These are phyloP conservation scores for Cladobotryum mycophilum DNA, from an alignment of 2,329 filamentous ascomycete species.

Conservation along the genomic window DNA sequence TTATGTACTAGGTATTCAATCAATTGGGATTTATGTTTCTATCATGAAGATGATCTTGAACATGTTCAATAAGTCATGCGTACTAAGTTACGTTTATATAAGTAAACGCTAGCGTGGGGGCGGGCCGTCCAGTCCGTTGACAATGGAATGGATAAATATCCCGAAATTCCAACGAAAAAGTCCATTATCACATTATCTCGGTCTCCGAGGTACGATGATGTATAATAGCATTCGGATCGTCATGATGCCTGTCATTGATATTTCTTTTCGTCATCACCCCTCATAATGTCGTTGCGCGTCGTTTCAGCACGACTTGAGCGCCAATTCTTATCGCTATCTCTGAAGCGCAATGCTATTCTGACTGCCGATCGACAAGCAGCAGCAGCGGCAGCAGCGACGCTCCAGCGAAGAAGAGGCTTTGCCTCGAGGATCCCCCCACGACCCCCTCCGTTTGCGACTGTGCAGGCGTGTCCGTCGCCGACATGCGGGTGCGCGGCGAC, in stretches of 20 bases:
- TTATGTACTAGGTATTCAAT: background rate
- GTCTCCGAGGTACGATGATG: slow-evolving; percentile 7
- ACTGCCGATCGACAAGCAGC: background rate
- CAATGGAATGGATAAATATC: no score
- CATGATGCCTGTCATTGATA: slow-evolving; percentile 6
- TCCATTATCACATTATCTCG: slow-evolving; percentile 4
- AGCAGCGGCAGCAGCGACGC: background rate
- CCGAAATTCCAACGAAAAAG: background rate
- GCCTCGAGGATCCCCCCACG: background rate
- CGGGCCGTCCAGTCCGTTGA: background rate
- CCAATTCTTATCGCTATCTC: background rate
- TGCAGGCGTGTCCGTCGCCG: slow-evolving; percentile 62
- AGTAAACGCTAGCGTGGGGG: slow-evolving; percentile 5
- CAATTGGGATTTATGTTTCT: background rate
- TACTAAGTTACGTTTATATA: no score
- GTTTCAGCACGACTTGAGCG: background rate
- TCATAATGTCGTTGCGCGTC: slow-evolving; percentile 10
- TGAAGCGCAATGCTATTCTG: background rate
- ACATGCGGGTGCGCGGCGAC: slow-evolving; percentile 69
- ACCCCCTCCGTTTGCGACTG: slow-evolving; percentile 35
- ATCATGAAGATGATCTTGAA: no score
- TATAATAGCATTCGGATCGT: background rate
- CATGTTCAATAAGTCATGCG: no score
- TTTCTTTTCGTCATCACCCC: background rate
- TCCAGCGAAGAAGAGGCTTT: background rate